These are phyloP conservation scores for Pyracantha coccinea DNA, from an alignment of 331 rosid genomes.

Conservation along the genomic window DNA sequence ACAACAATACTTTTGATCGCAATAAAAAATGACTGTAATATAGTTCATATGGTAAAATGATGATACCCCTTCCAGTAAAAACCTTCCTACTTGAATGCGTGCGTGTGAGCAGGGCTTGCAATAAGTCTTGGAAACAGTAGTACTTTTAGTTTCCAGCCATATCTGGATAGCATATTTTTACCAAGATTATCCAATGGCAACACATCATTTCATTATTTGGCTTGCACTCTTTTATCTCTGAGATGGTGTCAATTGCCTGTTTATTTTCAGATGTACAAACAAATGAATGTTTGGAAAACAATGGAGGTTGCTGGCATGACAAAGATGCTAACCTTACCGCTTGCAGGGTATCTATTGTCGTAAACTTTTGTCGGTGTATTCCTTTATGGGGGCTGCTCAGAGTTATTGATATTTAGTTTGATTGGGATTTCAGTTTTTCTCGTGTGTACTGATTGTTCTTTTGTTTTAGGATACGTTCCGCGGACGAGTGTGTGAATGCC, in stretches of 20 bases:
- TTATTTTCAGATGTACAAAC: constrained; percentile 61
- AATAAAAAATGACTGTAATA: background rate
- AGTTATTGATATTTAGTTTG: background rate
- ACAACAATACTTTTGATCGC: background rate
- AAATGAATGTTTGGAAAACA: constrained; percentile 81
- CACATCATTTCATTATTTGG: background rate
- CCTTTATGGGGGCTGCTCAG: background rate
- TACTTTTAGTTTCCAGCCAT: background rate
- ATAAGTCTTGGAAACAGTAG: background rate
- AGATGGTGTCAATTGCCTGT: constrained; percentile 3
- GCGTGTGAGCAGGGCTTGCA: background rate
- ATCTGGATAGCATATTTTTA: background rate
- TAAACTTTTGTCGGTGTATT: background rate
- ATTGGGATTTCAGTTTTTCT: constrained; percentile 6
- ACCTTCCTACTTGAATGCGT: background rate
- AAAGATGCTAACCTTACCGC: constrained; percentile 65
- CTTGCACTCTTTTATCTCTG: background rate
- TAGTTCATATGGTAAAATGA: background rate
- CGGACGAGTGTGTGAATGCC: constrained; percentile 97
- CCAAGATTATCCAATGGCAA: background rate
- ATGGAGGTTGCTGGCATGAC: constrained; percentile 95
- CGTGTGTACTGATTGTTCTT: constrained; percentile 1
- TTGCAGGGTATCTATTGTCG: constrained; percentile 68
- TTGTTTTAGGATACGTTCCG: constrained; percentile 76
- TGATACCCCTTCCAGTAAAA: background rate